These are phyloP conservation scores for Fusarium mangiferae DNA, from an alignment of 2,329 filamentous ascomycete genomes.

Conservation along the genomic window DNA sequence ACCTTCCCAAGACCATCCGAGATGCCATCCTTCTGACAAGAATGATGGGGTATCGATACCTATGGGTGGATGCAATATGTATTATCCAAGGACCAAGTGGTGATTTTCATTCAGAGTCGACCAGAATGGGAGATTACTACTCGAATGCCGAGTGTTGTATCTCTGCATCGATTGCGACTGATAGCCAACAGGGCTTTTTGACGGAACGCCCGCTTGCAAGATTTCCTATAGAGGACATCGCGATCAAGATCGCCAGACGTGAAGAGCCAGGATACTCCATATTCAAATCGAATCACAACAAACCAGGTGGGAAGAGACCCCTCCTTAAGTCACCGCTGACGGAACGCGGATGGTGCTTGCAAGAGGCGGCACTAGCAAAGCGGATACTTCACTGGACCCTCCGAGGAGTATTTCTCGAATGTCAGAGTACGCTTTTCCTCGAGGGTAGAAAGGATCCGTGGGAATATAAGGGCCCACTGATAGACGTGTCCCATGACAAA, in stretches of 20 bases:
- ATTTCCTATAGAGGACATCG: fast-evolving
- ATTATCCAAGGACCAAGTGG: background rate
- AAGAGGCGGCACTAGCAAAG: background rate
- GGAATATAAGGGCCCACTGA: too few species aligned
- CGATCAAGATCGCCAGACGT: background rate
- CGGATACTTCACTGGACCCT: background rate
- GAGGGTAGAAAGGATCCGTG: too few species aligned
- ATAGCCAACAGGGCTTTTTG: background rate
- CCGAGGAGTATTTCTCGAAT: fast-evolving
- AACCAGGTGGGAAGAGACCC: fast-evolving
- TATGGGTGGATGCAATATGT: background rate
- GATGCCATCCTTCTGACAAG: background rate
- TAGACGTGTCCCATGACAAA: too few species aligned
- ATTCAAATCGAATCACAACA: background rate
- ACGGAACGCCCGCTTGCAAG: background rate
- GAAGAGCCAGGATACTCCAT: background rate
- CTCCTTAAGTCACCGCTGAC: fast-evolving
- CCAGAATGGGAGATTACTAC: background rate
- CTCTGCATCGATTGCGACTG: fast-evolving
- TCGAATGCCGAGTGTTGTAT: fast-evolving
- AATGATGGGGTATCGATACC: background rate
- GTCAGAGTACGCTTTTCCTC: background rate
- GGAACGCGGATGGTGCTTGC: background rate
- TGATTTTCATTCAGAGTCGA: fast-evolving
- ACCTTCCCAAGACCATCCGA: background rate